Evolutionary conservation across 805 yeast genomes (phyloP), one percentile per base, ranked within the genome.

Genomic region (Candida schatavii): DNA sequence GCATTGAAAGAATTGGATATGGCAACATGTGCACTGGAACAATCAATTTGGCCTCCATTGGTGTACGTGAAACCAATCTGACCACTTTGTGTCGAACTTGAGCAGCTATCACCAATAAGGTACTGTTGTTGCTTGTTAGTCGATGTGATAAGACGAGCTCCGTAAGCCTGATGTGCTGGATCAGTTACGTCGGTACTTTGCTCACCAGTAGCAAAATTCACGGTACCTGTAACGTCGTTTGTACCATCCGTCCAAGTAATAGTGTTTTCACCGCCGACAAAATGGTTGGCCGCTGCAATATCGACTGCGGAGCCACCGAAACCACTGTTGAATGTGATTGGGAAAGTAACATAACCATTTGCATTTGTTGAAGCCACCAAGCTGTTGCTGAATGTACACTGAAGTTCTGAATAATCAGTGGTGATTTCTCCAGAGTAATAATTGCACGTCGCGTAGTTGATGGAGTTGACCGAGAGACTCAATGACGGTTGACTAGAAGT

Each of bases 1-100:
- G 37, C 53, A 37, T 62, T 62, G 25, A 54, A 19, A 10, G 37
- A 26, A 40, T 51, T 49, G 17, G 64, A 46, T 11, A 59, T 46
- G n/a, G 50, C 54, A 11, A 46, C 54, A 30, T 54, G 54, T 4
- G 49, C 43, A 1, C 48, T 20, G 14, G 46, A 29, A 44, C 68
- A 62, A 40, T 59, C 61, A 11, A 61, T 33, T 10, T 5, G 19
- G 10, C 25, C 26, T 4, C 42, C 46, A 15, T 33, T 35, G 5
- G 20, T 7, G 14, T 55, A 38, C 0, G 37, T 28, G 17, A 59
- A 30, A 14, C 64, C 66, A 26, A 61, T 31, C 1, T 41, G 45
- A 27, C 64, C 65, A 13, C 47, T 37, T 3, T 34, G 19, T 25
- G 54, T 52, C 9, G 64, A 65, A 22, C 40, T 25, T 5, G 39